Evolutionary conservation across 2,329 filamentous ascomycete genomes (phyloP), one percentile per base, ranked within the genome.

Genomic region (Ophiostoma tasmaniense): DNA sequence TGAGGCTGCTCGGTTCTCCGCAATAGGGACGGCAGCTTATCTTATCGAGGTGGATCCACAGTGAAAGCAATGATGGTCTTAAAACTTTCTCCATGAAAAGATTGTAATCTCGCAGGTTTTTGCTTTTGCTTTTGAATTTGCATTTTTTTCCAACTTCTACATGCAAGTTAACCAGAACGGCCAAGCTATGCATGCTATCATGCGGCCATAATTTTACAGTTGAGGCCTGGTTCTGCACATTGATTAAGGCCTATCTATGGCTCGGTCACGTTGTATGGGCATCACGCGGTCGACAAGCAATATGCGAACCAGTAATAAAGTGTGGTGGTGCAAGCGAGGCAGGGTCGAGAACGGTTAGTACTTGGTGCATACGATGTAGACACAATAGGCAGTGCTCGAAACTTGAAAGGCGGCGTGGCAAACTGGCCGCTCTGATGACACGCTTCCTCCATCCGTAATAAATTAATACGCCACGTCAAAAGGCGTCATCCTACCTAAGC

Each of bases 21-120:
- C 61, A 64, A 64, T 22, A n/a, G 33, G 17, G 64, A 37, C 22
- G 64, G 35, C 2, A 28, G 64, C 64, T 65, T 42, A 65, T 65
- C 64, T 42, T 65, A 65, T 65, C 64, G 10, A 4, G 14, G 55
- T 33, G 14, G 55, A 14, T 10, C 14, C 6, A 1, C 20, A 7
- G 5, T 28, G 25, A 13, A 25, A 45, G 42, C 17, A 7, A 2
- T 33, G 33, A 33, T 5, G 33, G 33, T 4, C 33, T 33, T n/a
- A n/a, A n/a, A n/a, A n/a, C 33, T 33, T 33, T 33, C 33, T 33
- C n/a, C n/a, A n/a, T n/a, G 8, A 8, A 33, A 33, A 33, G 33
- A 45, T 55, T 55, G 30, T 59, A 59, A 59, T 59, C 37, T 28
- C 13, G 8, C 42, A 42, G 20, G 7, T 39, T 11, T 14, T 30